Base-by-base conservation (phyloP, 495 filamentous ascomycete species). In the Penicillium malachiteum region DNA sequence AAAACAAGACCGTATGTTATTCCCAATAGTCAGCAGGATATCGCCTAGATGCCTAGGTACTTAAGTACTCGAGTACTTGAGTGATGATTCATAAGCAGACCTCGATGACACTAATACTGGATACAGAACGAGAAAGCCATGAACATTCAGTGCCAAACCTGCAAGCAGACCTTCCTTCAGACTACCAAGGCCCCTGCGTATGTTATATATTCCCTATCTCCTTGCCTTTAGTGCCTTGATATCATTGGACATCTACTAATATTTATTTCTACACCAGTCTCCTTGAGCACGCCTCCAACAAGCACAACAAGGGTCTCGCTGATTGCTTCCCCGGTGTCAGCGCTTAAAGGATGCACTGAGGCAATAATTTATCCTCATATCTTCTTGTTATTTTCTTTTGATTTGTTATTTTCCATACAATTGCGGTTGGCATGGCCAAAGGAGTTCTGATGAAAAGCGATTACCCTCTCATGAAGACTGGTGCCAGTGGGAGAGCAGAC, bases 171-270 rank as follows among this genome's bases (percentile, higher is more conserved):
- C 18, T 68, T 68, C 55, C 53, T 68, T 30, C 62, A 65, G 57
- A 68, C 65, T 26, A 68, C 65, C 46, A 68, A 68, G 52, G 65
- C 62, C 2, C 65, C 65, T 55, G 65, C 65, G 65, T 68, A 56
- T 18, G 65, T 68, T 14, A 8, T 44, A 13, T 17, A 11, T 6
- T 47, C 32, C 50, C 6, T 8, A 10, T 35, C 16, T 13, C 18
- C 9, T 14, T 49, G 46, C 11, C 6, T 32, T 9, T 35, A 13
- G 21, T 4, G 21, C 21, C 4, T 26, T 1, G 21, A 26, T 26
- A 26, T 26, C 21, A 26, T 33, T 17, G 21, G 14, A 35, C 39
- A 4, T 3, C 42, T 52, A 42, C 52, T 62, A 40, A 65, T 31
- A 45, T 50, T 6, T 3, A n/a, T 6, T 14, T 1, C 7, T 6